Percentiles rank a stretch among this genome's conserved stretches.
phyloP scores from a whole-genome alignment of 805 yeast genomes.

The Cyberlindnera mississippiensis region DNA sequence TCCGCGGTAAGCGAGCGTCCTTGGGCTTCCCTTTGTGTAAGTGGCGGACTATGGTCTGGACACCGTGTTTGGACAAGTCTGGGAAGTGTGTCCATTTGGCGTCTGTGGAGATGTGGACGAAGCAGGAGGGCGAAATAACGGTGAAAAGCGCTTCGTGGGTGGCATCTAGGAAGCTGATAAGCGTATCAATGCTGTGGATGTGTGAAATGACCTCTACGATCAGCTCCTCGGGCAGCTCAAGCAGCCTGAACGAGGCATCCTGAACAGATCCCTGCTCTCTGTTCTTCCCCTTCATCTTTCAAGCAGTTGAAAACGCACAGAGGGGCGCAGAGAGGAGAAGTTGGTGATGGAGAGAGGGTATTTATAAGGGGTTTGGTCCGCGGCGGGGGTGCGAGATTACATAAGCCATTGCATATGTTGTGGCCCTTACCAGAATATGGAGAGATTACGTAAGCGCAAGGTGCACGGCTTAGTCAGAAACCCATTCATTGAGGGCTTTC shows the following conservation, averaged over 20 bases:
- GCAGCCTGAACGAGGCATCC: slow-evolving; percentile 1
- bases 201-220: not conserved
- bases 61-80: not conserved
- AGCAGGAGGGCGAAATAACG: not conserved
- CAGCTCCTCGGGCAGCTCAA: slow-evolving; percentile 1
- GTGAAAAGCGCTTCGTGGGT: not conserved
- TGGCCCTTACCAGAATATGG: no score
- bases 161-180: not conserved
- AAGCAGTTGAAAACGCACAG: no score
- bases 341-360: no score
- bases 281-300: no score
- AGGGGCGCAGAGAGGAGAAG: no score
- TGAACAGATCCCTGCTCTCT: no score
- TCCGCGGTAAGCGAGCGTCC: not conserved
- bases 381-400: no score
- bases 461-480: no score
- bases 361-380: no score
- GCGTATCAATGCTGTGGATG: slow-evolving; percentile 1
- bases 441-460: no score
- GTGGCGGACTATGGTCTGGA: not conserved
- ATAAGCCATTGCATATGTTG: no score
- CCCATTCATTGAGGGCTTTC: no score
- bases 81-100: slow-evolving; percentile 1
- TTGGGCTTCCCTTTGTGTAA: not conserved
- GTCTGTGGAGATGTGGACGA: not conserved